Evolutionary conservation across 306 rosid genomes (phyloP).

Genomic region (Bauhinia variegata): DNA sequence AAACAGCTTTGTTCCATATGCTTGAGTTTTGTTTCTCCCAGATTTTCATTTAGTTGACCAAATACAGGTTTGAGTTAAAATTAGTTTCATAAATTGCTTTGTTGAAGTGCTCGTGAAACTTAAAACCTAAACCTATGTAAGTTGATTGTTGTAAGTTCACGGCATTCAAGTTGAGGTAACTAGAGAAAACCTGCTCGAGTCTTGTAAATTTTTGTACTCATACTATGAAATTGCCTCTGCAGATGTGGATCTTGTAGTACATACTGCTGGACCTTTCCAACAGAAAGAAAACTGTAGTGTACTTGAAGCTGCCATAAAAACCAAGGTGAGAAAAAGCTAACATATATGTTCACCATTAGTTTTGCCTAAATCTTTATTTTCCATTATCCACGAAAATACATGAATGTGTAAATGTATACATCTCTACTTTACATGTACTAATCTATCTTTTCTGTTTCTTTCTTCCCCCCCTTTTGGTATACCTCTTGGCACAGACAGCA

Average conservation of each 20-base stretch:
- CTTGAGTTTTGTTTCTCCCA: too few relatives aligned
- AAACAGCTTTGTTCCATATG: background rate
- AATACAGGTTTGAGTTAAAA: too few relatives aligned
- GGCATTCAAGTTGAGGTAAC: conserved; percentile 2
- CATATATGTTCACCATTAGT: background rate
- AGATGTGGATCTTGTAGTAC: conserved; percentile 92
- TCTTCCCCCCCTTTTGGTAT: background rate
- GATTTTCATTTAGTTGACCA: too few relatives aligned
- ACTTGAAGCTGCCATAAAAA: conserved; percentile 85
- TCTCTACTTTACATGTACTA: conserved; percentile 1
- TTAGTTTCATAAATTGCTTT: too few relatives aligned
- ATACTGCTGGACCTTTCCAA: conserved; percentile 96
- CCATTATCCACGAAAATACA: background rate
- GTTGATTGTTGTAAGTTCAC: background rate
- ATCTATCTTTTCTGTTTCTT: background rate
- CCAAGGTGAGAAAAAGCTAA: conserved; percentile 61
- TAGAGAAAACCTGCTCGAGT: background rate
- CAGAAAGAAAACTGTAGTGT: conserved; percentile 73
- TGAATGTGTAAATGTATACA: background rate
- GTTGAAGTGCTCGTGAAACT: background rate
- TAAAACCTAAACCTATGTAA: background rate
- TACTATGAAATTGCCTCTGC: conserved; percentile 39
- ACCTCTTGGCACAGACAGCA: conserved; percentile 68
- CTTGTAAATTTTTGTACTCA: conserved; percentile 3
- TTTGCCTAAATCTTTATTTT: background rate